Evolutionary conservation across 169 alveolate genomes (phyloP).

Genomic region (Haemoproteus tartakovskyi): DNA sequence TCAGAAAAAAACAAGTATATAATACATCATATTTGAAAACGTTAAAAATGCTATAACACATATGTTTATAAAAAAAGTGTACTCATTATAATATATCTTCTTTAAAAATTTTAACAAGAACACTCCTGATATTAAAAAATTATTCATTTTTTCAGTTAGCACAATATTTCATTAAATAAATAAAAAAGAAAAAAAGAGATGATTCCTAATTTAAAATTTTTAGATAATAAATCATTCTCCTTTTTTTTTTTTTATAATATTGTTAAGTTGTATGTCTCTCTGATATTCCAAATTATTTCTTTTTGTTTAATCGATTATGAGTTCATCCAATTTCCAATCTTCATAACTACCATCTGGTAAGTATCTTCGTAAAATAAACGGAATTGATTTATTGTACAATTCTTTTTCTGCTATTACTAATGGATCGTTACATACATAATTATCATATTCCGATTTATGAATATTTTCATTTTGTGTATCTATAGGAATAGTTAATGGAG

Average conservation of each 20-base stretch:
- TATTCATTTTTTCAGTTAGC: too few species aligned
- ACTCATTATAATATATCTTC: too few species aligned
- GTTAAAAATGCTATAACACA: too few species aligned
- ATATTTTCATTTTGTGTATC: slow-evolving; percentile 72
- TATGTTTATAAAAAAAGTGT: too few species aligned
- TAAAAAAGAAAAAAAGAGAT: background rate
- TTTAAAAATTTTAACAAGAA: too few species aligned
- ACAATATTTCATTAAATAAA: too few species aligned
- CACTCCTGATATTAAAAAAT: too few species aligned
- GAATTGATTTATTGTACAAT: slow-evolving; percentile 94
- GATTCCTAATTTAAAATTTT: background rate
- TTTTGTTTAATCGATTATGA: slow-evolving; percentile 82
- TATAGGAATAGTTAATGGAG: slow-evolving; percentile 93
- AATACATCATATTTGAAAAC: too few species aligned
- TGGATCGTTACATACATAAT: slow-evolving; percentile 95
- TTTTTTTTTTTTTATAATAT: too few species aligned
- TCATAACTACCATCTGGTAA: slow-evolving; percentile 98
- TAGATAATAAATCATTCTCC: too few species aligned
- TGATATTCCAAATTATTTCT: too few species aligned
- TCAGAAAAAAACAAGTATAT: too few species aligned
- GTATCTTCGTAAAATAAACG: slow-evolving; percentile 97
- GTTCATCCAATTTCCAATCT: slow-evolving; percentile 95
- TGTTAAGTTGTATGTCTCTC: background rate
- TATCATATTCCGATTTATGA: slow-evolving; percentile 76
- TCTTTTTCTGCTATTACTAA: slow-evolving; percentile 98